Base-by-base conservation (phyloP, 2,329 filamentous ascomycete genomes). In the Camptophora hylomeconis region DNA sequence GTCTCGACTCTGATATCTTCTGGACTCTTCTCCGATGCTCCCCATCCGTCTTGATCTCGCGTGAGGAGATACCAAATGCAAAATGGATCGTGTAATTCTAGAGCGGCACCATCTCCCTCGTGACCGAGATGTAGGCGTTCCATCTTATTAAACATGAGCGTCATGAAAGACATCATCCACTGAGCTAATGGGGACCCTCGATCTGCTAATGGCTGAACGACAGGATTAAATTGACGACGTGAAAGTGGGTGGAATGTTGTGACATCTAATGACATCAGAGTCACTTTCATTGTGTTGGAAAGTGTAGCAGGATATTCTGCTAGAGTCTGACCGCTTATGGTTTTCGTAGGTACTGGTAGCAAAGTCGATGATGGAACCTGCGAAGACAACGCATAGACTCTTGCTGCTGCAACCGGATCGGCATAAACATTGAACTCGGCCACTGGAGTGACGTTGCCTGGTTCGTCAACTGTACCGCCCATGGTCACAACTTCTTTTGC, bases 381-480 rank as follows among this genome's bases (percentile, higher is more conserved):
- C 1, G 79, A 83, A 1, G 80, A 84, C 38, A 89, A 61, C 5
- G 81, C 79, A 47, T 77, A 86, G 11, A 89, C 69, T 9, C 80
- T 68, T 7, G 81, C 80, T 0, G 80, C 72, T 16, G 81, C 80
- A 21, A 81, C 67, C 12, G 80, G 66, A 51, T 98, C 92, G 33
- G 89, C 86, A 48, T 83, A 92, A 33, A 79, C 80, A 61, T 98
- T 98, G 69, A 98, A 98, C 53, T 98, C 89, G 38, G 81, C 83
- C 8, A 78, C 71, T 2, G 89, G 87, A 0, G 70, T 76, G 41
- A 75, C 74, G 53, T 98, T 98, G 43, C 89, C 89, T 28, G 75
- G 68, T 24, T 74, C 60, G 35, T 80, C 66, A 30, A 98, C 69
- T 14, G 81, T 76, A 35, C 89, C 89, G 35, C 87, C 89, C 89